Evolutionary conservation across 352 stramenopile genomes (phyloP).

Genomic region (Pythium plurisporium): DNA sequence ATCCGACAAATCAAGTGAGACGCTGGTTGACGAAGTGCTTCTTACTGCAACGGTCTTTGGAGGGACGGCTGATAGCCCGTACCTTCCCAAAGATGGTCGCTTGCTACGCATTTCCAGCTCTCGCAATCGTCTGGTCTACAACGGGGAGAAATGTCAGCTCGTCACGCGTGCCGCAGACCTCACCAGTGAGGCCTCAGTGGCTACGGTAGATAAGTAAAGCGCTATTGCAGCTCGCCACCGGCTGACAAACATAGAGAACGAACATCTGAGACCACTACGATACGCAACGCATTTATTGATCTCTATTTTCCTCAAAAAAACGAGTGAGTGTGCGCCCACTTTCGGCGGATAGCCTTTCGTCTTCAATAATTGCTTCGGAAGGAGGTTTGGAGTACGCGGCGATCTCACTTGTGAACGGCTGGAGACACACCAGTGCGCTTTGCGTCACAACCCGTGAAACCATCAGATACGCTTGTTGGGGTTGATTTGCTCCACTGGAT

Average conservation of each 20-base stretch:
- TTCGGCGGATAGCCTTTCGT: neutral
- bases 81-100: neutral
- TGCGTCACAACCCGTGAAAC: constrained; percentile 17
- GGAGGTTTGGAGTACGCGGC: constrained; percentile 14
- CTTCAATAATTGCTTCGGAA: constrained; percentile 15
- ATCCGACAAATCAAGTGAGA: too few relatives aligned
- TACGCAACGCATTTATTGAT: neutral
- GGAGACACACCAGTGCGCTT: constrained; percentile 4
- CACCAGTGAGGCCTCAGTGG: neutral
- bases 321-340: neutral
- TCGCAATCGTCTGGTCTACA: constrained; percentile 12
- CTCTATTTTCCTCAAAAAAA: neutral
- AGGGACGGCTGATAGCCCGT: constrained; percentile 11
- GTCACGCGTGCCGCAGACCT: constrained; percentile 9
- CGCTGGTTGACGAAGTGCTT: constrained; percentile 15
- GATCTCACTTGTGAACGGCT: constrained; percentile 6
- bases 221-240: too few relatives aligned
- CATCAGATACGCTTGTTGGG: constrained; percentile 22
- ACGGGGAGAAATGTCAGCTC: constrained; percentile 16
- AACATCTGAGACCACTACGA: too few relatives aligned
- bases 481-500: constrained; percentile 6
- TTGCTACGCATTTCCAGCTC: constrained; percentile 16
- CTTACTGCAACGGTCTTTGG: constrained; percentile 15
- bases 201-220: too few relatives aligned
- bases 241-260: too few relatives aligned